Percentiles rank a stretch among this genome's conserved stretches.
These are phyloP conservation scores for Ceratocystis cubensis DNA, from an alignment of 2,329 filamentous ascomycete species.

Conservation along the genomic window DNA sequence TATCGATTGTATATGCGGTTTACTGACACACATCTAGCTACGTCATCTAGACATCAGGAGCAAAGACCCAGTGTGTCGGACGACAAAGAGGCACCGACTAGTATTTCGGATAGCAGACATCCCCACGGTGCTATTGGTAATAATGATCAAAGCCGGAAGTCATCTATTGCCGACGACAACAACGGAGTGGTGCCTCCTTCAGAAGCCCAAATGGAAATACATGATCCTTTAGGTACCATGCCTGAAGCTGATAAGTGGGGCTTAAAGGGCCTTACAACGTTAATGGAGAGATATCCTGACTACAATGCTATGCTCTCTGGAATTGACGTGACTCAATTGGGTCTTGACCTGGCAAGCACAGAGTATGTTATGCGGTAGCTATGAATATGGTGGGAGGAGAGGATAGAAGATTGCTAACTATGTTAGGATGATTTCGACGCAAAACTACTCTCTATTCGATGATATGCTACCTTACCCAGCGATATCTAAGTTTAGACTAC, in stretches of 20 bases:
- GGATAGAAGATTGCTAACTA: constrained; percentile 1
- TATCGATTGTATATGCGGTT: neutral
- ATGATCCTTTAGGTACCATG: constrained; percentile 51
- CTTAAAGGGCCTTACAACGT: constrained; percentile 48
- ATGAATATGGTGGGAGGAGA: constrained; percentile 22
- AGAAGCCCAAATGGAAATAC: constrained; percentile 28
- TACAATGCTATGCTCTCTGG: constrained; percentile 50
- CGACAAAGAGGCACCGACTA: constrained; percentile 30
- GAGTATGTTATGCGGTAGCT: constrained; percentile 36
- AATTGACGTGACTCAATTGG: constrained; percentile 44
- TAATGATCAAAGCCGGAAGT: constrained; percentile 29
- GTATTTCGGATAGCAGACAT: constrained; percentile 30
- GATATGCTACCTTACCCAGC: constrained; percentile 46
- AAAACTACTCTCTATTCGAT: constrained; percentile 50
- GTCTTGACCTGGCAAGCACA: constrained; percentile 44
- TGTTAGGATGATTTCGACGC: constrained; percentile 42
- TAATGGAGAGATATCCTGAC: constrained; percentile 53
- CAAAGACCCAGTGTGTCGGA: constrained; percentile 30
- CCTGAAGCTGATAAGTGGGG: constrained; percentile 51
- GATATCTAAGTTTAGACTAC: constrained; percentile 44
- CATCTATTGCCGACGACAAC: constrained; percentile 34
- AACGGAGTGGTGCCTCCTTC: constrained; percentile 27
- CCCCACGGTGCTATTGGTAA: constrained; percentile 38
- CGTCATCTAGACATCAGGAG: constrained; percentile 18
- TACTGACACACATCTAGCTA: neutral